phyloP scores from a whole-genome alignment of 1,284 basidiomycete species.

The Rhodotorula mucilaginosa region DNA sequence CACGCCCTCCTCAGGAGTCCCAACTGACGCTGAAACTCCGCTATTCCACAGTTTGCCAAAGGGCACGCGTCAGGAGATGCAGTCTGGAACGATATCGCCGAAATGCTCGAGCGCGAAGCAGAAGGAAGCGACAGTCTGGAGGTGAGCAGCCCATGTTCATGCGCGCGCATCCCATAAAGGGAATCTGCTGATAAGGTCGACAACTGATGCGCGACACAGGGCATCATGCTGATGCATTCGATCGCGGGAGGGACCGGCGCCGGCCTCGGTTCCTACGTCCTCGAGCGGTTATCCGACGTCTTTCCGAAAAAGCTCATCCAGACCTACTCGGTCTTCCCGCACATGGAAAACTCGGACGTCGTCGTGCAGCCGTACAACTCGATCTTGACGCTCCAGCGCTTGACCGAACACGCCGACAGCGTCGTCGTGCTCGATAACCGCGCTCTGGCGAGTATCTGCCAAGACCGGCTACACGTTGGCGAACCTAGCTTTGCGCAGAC shows the following conservation, averaged over 20 bases:
- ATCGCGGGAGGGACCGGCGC: constrained; percentile 99
- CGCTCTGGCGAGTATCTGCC: constrained; percentile 82
- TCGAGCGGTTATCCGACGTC: constrained; percentile 93
- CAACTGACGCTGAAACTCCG: not conserved
- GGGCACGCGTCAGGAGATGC: constrained; percentile 74
- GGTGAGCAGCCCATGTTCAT: constrained; percentile 55
- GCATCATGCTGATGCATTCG: constrained; percentile 98
- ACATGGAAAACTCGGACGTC: constrained; percentile 71
- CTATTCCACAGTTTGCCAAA: constrained; percentile 36
- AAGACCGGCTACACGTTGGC: constrained; percentile 67
- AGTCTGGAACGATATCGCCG: constrained; percentile 96
- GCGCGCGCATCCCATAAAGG: not conserved
- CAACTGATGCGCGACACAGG: constrained; percentile 57
- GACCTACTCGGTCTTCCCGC: constrained; percentile 97
- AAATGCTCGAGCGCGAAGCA: constrained; percentile 98
- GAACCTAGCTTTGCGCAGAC: constrained; percentile 92
- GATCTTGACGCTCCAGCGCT: constrained; percentile 86
- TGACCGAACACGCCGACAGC: constrained; percentile 94
- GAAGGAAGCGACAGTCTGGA: constrained; percentile 97
- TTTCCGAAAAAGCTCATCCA: constrained; percentile 99
- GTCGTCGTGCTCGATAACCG: constrained; percentile 98
- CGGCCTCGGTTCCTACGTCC: constrained; percentile 91
- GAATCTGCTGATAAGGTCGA: not conserved
- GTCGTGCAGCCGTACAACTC: constrained; percentile 98
- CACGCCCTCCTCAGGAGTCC: not conserved